These are phyloP conservation scores for Aspergillus glaucus DNA, from an alignment of 2,329 filamentous ascomycete genomes.

Conservation along the genomic window DNA sequence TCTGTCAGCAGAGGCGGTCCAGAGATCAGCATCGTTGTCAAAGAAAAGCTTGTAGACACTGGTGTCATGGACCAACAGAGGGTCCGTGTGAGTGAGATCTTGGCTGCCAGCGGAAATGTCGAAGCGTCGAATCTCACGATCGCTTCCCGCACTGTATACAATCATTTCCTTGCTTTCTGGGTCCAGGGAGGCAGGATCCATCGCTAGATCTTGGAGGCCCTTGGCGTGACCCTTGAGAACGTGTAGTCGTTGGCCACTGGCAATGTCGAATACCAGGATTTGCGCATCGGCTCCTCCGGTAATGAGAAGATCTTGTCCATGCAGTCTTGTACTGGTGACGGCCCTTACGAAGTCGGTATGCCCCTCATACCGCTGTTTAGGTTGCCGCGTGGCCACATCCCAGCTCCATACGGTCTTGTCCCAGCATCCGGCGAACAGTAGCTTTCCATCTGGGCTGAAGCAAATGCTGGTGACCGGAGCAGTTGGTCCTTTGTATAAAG, in stretches of 20 bases:
- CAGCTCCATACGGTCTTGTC: slow-evolving; percentile 89
- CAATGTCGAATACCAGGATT: slow-evolving; percentile 76
- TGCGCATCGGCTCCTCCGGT: slow-evolving; percentile 73
- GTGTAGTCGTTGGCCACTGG: slow-evolving; percentile 62
- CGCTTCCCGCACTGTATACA: slow-evolving; percentile 74
- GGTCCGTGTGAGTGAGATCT: slow-evolving; percentile 52
- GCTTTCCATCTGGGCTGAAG: slow-evolving; percentile 52
- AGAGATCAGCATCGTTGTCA: slow-evolving; percentile 67
- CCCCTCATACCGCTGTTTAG: slow-evolving; percentile 59
- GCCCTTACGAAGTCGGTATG: slow-evolving; percentile 91
- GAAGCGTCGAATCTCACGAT: slow-evolving; percentile 69
- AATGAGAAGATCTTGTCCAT: slow-evolving; percentile 58
- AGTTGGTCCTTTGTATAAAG: slow-evolving; percentile 63
- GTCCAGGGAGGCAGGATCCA: slow-evolving; percentile 61
- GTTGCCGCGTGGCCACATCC: slow-evolving; percentile 54
- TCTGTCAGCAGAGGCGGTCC: slow-evolving; percentile 90
- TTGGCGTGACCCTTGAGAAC: slow-evolving; percentile 71
- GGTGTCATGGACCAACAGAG: slow-evolving; percentile 78
- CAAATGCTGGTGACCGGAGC: slow-evolving; percentile 75
- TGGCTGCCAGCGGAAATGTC: slow-evolving; percentile 24
- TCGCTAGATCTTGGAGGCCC: slow-evolving; percentile 69
- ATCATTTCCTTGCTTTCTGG: slow-evolving; percentile 38
- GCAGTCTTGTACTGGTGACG: slow-evolving; percentile 57
- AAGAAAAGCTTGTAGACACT: slow-evolving; percentile 79
- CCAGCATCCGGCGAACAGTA: slow-evolving; percentile 83